phyloP scores from a whole-genome alignment of 305 asterid species.

The Fraxinus dipetala region DNA sequence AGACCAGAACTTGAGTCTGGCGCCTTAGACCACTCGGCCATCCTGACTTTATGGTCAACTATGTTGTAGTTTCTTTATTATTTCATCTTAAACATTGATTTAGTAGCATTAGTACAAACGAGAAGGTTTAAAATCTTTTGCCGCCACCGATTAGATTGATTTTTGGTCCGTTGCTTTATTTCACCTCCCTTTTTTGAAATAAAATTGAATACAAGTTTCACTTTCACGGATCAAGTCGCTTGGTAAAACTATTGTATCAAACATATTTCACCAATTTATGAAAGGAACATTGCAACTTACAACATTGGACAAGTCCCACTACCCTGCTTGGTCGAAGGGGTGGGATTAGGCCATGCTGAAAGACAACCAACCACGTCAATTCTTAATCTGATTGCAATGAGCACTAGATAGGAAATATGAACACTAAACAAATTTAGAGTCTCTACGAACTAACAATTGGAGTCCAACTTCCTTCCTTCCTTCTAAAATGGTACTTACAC shows the following conservation, averaged over 20 bases:
- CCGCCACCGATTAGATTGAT: neutral
- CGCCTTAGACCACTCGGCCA: slow-evolving; percentile 90
- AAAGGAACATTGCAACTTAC: neutral
- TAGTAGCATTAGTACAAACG: neutral
- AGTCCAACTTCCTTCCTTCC: neutral
- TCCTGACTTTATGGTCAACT: slow-evolving; percentile 36
- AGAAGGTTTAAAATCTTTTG: neutral
- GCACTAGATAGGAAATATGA: neutral
- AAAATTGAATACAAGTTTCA: neutral
- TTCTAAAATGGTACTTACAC: neutral
- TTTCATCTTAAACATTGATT: no score
- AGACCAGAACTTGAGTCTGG: slow-evolving; percentile 78
- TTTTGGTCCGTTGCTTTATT: neutral
- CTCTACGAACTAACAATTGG: neutral
- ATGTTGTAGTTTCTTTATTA: neutral
- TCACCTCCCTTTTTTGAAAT: neutral
- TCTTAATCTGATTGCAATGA: neutral
- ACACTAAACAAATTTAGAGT: neutral
- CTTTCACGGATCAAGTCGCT: neutral
- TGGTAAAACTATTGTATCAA: neutral
- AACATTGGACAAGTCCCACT: neutral
- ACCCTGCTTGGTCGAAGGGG: neutral
- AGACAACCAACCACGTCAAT: neutral
- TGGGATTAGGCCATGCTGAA: neutral
- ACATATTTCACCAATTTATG: neutral